phyloP scores from a whole-genome alignment of 805 yeast species.

The Yarrowia yakushimensis region DNA sequence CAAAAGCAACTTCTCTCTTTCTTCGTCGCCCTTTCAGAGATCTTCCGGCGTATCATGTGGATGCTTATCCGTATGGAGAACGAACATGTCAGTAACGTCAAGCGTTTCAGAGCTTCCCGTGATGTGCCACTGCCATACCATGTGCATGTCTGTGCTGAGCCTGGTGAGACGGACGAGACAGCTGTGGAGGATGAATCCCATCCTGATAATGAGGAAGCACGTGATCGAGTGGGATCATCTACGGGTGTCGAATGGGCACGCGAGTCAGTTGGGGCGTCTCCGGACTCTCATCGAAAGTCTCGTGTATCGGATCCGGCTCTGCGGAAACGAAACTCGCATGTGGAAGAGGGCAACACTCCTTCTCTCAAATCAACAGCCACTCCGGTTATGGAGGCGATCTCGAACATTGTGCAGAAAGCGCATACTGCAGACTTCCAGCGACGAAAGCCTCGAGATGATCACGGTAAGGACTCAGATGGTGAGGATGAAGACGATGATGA shows the following conservation, averaged over 20 bases:
- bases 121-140: constrained; percentile 84
- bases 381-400: constrained; percentile 32
- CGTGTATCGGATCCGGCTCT: background rate
- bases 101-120: constrained; percentile 78
- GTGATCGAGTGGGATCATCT: background rate
- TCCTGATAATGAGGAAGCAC: background rate
- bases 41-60: constrained; percentile 84
- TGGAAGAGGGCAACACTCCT: background rate
- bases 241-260: constrained; percentile 3
- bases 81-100: constrained; percentile 90
- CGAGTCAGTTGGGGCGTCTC: background rate
- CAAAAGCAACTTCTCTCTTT: constrained; percentile 88
- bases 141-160: constrained; percentile 35
- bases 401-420: constrained; percentile 29
- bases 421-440: constrained; percentile 36
- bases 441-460: constrained; percentile 30
- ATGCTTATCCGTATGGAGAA: constrained; percentile 89
- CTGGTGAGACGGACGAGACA: constrained; percentile 7
- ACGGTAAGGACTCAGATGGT: constrained; percentile 38
- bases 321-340: background rate
- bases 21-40: constrained; percentile 75
- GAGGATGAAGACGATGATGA: constrained; percentile 31
- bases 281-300: background rate
- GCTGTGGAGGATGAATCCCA: background rate
- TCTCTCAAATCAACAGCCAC: background rate